Percentiles rank a stretch among this genome's conserved stretches.
These are phyloP conservation scores for Coniochaeta pulveracea DNA, from an alignment of 2,329 filamentous ascomycete genomes.

Conservation along the genomic window DNA sequence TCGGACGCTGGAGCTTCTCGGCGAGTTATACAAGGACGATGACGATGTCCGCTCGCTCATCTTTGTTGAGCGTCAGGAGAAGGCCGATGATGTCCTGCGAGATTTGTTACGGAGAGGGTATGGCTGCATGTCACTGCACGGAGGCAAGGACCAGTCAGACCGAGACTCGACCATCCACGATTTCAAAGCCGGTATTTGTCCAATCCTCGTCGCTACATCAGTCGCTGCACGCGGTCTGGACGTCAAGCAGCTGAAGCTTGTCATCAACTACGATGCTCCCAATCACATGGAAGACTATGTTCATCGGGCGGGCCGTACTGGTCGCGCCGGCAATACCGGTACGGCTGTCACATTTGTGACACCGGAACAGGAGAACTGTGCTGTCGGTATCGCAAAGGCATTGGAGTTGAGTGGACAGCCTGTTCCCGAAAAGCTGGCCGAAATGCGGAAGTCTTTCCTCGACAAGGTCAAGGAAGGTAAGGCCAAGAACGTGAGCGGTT, in stretches of 20 bases:
- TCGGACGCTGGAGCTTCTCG: constrained; percentile 74
- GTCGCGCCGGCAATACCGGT: constrained; percentile 86
- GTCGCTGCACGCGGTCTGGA: constrained; percentile 91
- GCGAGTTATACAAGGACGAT: constrained; percentile 74
- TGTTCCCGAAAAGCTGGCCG: constrained; percentile 57
- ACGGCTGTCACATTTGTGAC: constrained; percentile 93
- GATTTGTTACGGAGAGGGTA: constrained; percentile 77
- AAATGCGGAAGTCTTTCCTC: constrained; percentile 62
- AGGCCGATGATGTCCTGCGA: constrained; percentile 68
- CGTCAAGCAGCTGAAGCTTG: constrained; percentile 89
- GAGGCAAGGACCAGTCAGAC: constrained; percentile 87
- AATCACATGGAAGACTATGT: constrained; percentile 97
- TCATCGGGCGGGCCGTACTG: constrained; percentile 85
- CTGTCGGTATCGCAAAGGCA: constrained; percentile 79
- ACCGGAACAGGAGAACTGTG: constrained; percentile 82
- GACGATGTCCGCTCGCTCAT: constrained; percentile 85
- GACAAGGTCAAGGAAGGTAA: constrained; percentile 91
- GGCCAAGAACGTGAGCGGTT: constrained; percentile 80
- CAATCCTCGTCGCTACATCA: constrained; percentile 87
- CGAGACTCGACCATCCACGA: constrained; percentile 85
- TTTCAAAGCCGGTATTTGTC: constrained; percentile 84
- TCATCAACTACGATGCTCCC: constrained; percentile 90
- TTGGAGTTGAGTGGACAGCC: constrained; percentile 83
- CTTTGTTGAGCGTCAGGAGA: constrained; percentile 87
- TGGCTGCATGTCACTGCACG: constrained; percentile 86